Evolutionary conservation across 2,329 filamentous ascomycete species (phyloP).

Genomic region (Beauveria caledonica): DNA sequence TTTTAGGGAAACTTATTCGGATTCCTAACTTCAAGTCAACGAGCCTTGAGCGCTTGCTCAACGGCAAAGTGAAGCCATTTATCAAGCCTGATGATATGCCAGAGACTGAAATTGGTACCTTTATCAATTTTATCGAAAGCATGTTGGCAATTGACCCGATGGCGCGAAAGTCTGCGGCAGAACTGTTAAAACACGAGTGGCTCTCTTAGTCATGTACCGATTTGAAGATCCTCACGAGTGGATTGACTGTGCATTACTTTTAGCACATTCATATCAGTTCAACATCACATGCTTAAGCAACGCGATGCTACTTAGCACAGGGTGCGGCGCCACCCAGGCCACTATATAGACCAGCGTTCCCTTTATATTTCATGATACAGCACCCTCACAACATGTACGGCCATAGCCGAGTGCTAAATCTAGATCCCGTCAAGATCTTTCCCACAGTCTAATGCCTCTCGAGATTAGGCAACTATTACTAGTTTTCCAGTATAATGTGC

Average conservation of each 20-base stretch:
- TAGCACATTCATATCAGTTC: neutral
- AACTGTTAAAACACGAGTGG: neutral
- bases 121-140: neutral
- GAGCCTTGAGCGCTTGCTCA: neutral
- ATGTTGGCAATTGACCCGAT: constrained; percentile 3
- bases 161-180: neutral
- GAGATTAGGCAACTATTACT: neutral
- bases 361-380: too few species aligned
- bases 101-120: neutral
- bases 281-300: neutral
- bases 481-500: neutral
- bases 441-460: neutral
- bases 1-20: neutral
- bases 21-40: neutral
- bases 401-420: neutral
- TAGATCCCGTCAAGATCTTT: neutral
- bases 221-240: neutral
- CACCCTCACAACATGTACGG: neutral
- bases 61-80: neutral
- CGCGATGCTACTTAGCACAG: neutral
- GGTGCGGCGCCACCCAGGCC: neutral
- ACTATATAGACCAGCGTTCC: too few species aligned
- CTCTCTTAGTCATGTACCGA: neutral
- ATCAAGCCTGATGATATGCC: neutral
- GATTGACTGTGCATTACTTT: neutral